Evolutionary conservation across 805 yeast genomes (phyloP).

Genomic region (Hanseniaspora valbyensis): DNA sequence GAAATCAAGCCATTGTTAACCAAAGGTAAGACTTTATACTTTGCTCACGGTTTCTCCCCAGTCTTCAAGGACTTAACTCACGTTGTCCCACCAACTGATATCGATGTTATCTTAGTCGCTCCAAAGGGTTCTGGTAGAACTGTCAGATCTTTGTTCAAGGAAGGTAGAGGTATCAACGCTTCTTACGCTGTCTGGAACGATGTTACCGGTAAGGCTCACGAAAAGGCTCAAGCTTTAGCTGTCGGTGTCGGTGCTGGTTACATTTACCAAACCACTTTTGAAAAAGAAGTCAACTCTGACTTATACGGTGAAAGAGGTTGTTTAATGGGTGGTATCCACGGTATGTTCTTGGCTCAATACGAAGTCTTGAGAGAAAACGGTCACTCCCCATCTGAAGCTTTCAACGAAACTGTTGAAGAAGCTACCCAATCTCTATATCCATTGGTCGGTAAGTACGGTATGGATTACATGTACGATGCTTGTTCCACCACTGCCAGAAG

Average conservation of each 20-base stretch:
- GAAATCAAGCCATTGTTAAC: slow-evolving; percentile 80
- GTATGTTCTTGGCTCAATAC: slow-evolving; percentile 99
- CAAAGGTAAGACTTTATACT: slow-evolving; percentile 95
- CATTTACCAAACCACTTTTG: slow-evolving; percentile 98
- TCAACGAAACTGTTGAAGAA: slow-evolving; percentile 99
- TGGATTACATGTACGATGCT: slow-evolving; percentile 99
- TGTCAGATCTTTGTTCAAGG: slow-evolving; percentile 97
- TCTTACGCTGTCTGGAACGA: slow-evolving; percentile 99
- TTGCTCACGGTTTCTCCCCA: slow-evolving; percentile 99
- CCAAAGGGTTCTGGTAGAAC: slow-evolving; percentile 99
- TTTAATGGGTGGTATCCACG: slow-evolving; percentile 99
- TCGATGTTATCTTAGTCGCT: slow-evolving; percentile 96
- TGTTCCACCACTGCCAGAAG: slow-evolving; percentile 99
- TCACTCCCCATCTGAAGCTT: slow-evolving; percentile 99
- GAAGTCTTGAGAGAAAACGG: slow-evolving; percentile 99
- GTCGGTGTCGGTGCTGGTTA: slow-evolving; percentile 99
- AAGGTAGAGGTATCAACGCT: slow-evolving; percentile 99
- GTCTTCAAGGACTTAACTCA: slow-evolving; percentile 95
- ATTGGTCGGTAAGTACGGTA: slow-evolving; percentile 97
- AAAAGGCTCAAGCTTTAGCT: slow-evolving; percentile 95
- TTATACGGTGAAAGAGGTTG: slow-evolving; percentile 99
- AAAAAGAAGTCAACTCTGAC: slow-evolving; percentile 98
- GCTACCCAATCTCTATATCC: slow-evolving; percentile 99
- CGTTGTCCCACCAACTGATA: slow-evolving; percentile 88
- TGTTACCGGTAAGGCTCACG: slow-evolving; percentile 97